Evolutionary conservation across 2,329 filamentous ascomycete genomes (phyloP), one percentile per base, ranked within the genome.

Genomic region (Elsinoe ampelina): DNA sequence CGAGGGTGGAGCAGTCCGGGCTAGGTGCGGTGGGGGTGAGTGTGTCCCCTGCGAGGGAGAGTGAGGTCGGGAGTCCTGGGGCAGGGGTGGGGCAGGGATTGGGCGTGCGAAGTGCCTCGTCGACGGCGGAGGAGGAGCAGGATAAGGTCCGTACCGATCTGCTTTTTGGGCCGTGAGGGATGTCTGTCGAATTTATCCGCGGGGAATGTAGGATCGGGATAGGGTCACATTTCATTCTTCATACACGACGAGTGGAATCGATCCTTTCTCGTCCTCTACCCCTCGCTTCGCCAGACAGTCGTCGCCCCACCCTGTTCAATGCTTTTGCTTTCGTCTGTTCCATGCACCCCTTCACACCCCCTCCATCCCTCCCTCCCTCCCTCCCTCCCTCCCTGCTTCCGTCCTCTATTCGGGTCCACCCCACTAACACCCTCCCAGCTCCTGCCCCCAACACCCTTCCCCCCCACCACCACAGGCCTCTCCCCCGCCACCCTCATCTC

Each of bases 131-230:
- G 54, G 65, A 67, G 22, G 62, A 66, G 39, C 57, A 60, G 45
- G 70, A 72, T 54, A 71, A 74, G 71, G 73, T 74, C 67, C 70
- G 72, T 62, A 70, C 69, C 64, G 72, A 74, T 61, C 69, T 72
- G 58, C 67, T 74, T 54, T 72, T 70, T 69, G 72, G 72, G 63
- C 70, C 71, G 67, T 72, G 68, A 61, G 43, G 47, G 19, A 22
- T 42, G 35, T 58, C 11, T 20, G 42, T 41, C 45, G 39, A 10
- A 15, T 26, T 2, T 6, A 42, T n/a, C n/a, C n/a, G n/a, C n/a
- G n/a, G 8, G 7, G 26, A 30, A 30, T 30, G 7, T 5, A 7
- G 26, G 26, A 30, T 30, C 26, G 7, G 26, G 26, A 6, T 47
- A 26, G 42, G 19, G 38, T 5, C 6, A 19, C 17, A 15, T 54